These are phyloP conservation scores for Colletotrichum horii DNA, from an alignment of 2,329 filamentous ascomycete species.

Conservation along the genomic window DNA sequence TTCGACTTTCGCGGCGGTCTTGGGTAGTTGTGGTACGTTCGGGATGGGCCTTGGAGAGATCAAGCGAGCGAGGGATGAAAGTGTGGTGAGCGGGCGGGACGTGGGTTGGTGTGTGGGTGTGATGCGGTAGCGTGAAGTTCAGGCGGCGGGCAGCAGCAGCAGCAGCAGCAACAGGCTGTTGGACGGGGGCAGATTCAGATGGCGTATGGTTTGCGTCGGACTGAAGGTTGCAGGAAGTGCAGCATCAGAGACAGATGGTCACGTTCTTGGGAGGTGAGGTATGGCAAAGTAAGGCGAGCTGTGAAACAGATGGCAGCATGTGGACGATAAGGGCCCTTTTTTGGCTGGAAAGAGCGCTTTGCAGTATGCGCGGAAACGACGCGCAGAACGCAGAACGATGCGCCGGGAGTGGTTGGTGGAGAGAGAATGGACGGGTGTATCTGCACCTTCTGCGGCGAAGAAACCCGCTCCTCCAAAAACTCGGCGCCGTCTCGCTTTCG, in stretches of 20 bases:
- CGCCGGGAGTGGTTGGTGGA: not conserved
- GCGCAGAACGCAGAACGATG: not conserved
- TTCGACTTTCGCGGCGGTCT: not conserved
- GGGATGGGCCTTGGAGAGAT: constrained; percentile 9
- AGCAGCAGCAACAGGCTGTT: no score
- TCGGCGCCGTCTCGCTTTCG: not conserved
- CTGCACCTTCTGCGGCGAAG: not conserved
- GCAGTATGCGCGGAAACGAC: not conserved
- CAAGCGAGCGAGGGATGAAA: not conserved
- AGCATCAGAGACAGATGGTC: not conserved
- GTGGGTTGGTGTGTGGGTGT: not conserved
- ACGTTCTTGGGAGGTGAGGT: not conserved
- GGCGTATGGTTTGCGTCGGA: not conserved
- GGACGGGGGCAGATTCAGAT: not conserved
- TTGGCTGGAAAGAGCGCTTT: not conserved
- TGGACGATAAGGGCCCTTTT: not conserved
- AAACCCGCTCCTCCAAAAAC: not conserved
- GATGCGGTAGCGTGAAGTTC: not conserved
- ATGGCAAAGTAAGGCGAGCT: not conserved
- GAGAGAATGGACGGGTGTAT: not conserved
- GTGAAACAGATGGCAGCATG: not conserved
- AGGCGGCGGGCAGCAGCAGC: not conserved
- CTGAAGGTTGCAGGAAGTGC: not conserved
- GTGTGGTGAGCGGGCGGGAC: not conserved
- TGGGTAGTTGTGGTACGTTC: constrained; percentile 8